Conservation (phyloP, 345 rosid genomes). For the Microthlaspi erraticum region DNA sequence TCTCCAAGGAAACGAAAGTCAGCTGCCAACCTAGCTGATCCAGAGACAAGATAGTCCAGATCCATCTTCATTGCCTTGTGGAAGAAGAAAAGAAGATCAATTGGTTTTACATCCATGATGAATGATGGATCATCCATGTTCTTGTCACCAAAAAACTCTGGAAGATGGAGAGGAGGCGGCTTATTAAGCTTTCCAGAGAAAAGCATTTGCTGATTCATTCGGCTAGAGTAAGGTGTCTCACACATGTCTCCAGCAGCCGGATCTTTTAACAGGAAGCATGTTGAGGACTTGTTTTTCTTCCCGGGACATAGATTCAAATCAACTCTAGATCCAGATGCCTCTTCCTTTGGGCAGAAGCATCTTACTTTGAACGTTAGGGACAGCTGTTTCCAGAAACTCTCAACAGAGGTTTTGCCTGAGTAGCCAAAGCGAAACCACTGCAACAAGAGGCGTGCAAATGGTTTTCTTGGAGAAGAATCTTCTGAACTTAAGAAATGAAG, state of each 20-base stretch:
- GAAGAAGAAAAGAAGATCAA: slow-evolving; percentile 76
- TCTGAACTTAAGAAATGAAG: slow-evolving; percentile 51
- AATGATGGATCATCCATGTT: slow-evolving; percentile 41
- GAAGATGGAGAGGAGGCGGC: slow-evolving; percentile 32
- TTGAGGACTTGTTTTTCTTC: slow-evolving; percentile 41
- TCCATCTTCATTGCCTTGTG: slow-evolving; percentile 86
- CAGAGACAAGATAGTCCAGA: slow-evolving; percentile 65
- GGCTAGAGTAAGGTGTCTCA: slow-evolving; percentile 53
- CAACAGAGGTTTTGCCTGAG: slow-evolving; percentile 62
- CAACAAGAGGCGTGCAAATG: slow-evolving; percentile 60
- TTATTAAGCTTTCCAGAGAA: slow-evolving; percentile 47
- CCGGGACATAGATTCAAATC: slow-evolving; percentile 39
- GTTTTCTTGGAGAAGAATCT: slow-evolving; percentile 43
- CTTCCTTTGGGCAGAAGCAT: slow-evolving; percentile 48
- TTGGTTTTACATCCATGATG: slow-evolving; percentile 54
- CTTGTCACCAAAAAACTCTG: slow-evolving; percentile 47
- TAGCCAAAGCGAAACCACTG: slow-evolving; percentile 68
- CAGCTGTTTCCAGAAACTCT: slow-evolving; percentile 57
- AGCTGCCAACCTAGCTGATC: slow-evolving; percentile 58
- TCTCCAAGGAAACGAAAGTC: slow-evolving; percentile 58
- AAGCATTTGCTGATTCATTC: slow-evolving; percentile 51
- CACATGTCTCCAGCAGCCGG: slow-evolving; percentile 30
- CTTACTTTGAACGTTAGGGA: slow-evolving; percentile 53
- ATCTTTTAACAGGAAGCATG: slow-evolving; percentile 38
- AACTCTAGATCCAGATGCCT: slow-evolving; percentile 35